phyloP scores from a whole-genome alignment of 2,329 filamentous ascomycete genomes.

The Monilinia polystroma region DNA sequence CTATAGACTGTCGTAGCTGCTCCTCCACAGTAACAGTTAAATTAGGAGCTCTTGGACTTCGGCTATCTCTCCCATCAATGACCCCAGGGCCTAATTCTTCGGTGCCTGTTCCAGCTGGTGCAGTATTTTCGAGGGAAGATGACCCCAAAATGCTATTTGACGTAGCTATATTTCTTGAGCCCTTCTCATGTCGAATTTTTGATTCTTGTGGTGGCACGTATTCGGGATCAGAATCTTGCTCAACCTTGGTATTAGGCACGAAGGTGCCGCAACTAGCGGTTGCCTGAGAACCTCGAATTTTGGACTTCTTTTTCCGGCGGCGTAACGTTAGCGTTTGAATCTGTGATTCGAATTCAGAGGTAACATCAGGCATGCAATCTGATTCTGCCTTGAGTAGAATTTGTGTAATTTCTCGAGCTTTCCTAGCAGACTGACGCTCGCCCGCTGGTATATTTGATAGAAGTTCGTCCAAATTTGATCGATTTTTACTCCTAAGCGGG shows the following conservation, averaged over 20 bases:
- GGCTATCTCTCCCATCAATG: not conserved
- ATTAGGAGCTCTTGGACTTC: not conserved
- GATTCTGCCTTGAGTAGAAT: not conserved
- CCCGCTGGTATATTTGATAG: not conserved
- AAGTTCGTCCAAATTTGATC: not conserved
- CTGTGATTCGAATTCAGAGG: not conserved
- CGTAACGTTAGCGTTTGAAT: too few relatives aligned
- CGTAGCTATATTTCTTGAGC: too few relatives aligned
- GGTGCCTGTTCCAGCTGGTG: not conserved
- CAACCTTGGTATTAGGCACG: not conserved
- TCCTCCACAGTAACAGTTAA: not conserved
- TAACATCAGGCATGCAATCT: not conserved
- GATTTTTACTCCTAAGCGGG: not conserved
- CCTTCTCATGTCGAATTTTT: not conserved
- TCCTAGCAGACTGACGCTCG: not conserved
- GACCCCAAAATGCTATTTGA: not conserved
- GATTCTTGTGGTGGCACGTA: not conserved
- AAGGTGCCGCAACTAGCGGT: not conserved
- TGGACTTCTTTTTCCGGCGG: too few relatives aligned
- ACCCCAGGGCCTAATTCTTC: not conserved
- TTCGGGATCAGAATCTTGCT: not conserved
- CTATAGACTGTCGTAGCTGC: not conserved
- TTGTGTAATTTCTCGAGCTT: not conserved
- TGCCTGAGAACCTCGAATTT: not conserved
- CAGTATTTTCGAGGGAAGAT: not conserved